Evolutionary conservation across 805 yeast species (phyloP).

Genomic region (Starmerella vaccinii): DNA sequence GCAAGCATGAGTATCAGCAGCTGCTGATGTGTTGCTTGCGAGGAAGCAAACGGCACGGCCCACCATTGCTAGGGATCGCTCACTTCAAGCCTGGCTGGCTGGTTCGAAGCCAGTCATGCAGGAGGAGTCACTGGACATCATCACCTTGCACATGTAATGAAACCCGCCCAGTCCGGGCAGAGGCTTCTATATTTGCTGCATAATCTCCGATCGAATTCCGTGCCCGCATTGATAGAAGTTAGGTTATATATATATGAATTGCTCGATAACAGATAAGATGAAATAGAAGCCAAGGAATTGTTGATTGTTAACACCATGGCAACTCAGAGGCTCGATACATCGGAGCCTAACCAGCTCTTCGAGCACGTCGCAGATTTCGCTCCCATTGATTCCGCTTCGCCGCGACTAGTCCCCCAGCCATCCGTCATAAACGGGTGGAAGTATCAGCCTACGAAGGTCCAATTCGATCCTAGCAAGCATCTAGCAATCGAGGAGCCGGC

Average conservation of each 20-base stretch:
- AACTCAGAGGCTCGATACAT: neutral
- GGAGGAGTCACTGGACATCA: neutral
- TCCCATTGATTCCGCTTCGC: neutral
- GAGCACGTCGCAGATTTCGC: conserved; percentile 4
- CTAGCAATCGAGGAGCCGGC: conserved; percentile 29
- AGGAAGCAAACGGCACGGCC: no score
- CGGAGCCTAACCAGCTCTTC: conserved; percentile 2
- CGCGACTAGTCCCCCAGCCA: neutral
- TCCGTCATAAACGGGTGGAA: conserved; percentile 3
- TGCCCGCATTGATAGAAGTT: neutral
- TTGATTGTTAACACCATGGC: no score
- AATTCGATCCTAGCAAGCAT: conserved; percentile 34
- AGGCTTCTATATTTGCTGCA: neutral
- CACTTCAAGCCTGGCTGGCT: no score
- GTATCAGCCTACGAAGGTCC: conserved; percentile 10
- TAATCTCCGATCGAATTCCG: conserved; percentile 2
- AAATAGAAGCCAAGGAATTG: no score
- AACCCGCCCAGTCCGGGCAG: neutral
- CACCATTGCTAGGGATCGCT: no score
- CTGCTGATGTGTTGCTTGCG: no score
- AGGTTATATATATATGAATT: no score
- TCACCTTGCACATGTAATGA: neutral
- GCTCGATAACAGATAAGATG: no score
- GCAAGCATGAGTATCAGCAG: no score
- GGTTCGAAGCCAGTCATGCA: no score